These are phyloP conservation scores for Speleostelium caveatum DNA, from an alignment of 78 protist species.

Conservation along the genomic window DNA sequence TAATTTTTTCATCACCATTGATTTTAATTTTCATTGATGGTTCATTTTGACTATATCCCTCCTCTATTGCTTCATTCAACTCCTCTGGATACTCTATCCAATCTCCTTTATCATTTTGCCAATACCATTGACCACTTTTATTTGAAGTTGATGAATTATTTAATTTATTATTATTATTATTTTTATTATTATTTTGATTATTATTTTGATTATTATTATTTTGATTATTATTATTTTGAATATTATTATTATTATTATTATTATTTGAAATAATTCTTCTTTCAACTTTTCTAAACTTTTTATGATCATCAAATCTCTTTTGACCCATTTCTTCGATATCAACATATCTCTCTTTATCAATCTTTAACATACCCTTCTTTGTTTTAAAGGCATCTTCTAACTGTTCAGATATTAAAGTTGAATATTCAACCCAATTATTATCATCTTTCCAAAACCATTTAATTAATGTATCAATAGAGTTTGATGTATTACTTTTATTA, in stretches of 20 bases:
- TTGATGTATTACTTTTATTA: neutral
- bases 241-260: neutral
- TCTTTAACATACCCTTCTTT: slow-evolving; percentile 4
- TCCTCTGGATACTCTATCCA: slow-evolving; percentile 15
- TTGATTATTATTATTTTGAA: neutral
- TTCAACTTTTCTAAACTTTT: slow-evolving; percentile 39
- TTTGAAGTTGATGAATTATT: neutral
- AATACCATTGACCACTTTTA: slow-evolving; percentile 40
- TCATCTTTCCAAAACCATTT: slow-evolving; percentile 68
- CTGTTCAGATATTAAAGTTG: neutral
- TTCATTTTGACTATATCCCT: neutral
- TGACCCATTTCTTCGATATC: slow-evolving; percentile 35
- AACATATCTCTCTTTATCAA: slow-evolving; percentile 72
- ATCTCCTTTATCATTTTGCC: slow-evolving; percentile 39
- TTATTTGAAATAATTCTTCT: neutral
- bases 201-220: neutral
- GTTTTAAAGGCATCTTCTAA: slow-evolving; percentile 6
- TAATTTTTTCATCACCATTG: slow-evolving; percentile 2
- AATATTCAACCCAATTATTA: slow-evolving; percentile 30
- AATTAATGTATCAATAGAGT: slow-evolving; percentile 9
- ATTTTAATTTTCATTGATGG: neutral
- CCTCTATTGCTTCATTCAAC: slow-evolving; percentile 16
- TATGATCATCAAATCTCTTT: slow-evolving; percentile 54
- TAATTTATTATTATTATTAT: neutral
- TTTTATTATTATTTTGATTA: neutral